phyloP scores from a whole-genome alignment of 1,284 basidiomycete genomes.

The Meripilus lineatus region DNA sequence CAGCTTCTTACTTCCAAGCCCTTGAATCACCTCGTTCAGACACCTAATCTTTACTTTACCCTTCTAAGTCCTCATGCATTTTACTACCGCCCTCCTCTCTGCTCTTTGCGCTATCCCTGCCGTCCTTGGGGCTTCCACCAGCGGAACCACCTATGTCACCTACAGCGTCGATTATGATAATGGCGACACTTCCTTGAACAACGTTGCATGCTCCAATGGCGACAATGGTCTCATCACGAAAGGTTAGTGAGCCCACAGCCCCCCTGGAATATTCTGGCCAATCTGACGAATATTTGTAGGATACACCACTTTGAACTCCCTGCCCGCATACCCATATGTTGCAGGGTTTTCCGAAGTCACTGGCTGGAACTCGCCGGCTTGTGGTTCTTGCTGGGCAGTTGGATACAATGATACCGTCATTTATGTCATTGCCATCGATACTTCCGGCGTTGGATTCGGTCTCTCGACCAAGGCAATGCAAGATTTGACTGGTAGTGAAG shows the following conservation, averaged over 20 bases:
- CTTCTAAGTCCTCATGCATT: background rate
- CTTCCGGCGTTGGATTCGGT: background rate
- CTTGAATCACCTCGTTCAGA: too few species aligned
- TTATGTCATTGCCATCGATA: background rate
- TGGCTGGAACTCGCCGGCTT: conserved; percentile 1
- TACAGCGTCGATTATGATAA: conserved; percentile 41
- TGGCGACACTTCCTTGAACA: conserved; percentile 23
- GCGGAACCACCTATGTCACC: conserved; percentile 35
- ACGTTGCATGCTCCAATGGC: conserved; percentile 48
- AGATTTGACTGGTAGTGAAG: background rate
- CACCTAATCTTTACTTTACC: background rate
- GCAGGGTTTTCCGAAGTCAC: conserved; percentile 1
- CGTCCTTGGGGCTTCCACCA: conserved; percentile 25
- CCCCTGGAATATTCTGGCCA: too few species aligned
- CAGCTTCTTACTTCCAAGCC: too few species aligned
- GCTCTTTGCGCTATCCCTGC: conserved; percentile 24
- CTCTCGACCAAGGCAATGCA: conserved; percentile 1
- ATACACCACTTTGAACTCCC: background rate
- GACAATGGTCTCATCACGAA: conserved; percentile 40
- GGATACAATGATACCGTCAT: background rate
- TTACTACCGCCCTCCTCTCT: conserved; percentile 20
- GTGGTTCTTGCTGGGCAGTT: conserved; percentile 1
- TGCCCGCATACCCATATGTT: background rate
- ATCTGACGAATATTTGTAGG: background rate
- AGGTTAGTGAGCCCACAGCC: too few species aligned